phyloP scores from a whole-genome alignment of 148 eudicot genomes.

The Cornus florida region DNA sequence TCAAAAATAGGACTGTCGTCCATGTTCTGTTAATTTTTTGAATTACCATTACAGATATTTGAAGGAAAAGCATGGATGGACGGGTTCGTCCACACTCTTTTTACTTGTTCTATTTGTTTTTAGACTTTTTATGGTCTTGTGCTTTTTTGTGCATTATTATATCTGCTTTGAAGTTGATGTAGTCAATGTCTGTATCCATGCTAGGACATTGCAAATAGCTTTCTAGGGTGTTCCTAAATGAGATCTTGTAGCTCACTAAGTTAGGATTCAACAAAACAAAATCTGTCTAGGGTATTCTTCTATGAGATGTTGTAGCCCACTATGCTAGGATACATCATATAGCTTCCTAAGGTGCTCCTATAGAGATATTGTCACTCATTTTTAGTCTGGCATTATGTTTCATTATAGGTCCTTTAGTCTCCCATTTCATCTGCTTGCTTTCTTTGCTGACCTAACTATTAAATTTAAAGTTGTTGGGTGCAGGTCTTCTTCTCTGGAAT shows the following conservation, averaged over 20 bases:
- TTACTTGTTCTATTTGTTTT: neutral
- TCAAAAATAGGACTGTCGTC: too few relatives aligned
- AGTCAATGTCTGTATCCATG: neutral
- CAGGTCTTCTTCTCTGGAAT: conserved; percentile 89
- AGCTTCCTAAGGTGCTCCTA: neutral
- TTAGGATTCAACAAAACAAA: too few relatives aligned
- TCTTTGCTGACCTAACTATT: neutral
- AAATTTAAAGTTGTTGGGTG: neutral
- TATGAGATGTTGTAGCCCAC: too few relatives aligned
- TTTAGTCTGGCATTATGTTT: too few relatives aligned
- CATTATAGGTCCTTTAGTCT: neutral
- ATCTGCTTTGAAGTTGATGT: neutral
- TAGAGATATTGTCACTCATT: neutral
- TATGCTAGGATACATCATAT: neutral
- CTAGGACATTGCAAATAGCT: neutral
- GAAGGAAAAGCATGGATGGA: neutral
- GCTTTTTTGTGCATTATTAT: neutral
- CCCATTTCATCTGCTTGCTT: neutral
- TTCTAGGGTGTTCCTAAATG: neutral
- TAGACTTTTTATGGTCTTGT: neutral
- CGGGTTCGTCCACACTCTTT: neutral
- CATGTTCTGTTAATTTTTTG: too few relatives aligned
- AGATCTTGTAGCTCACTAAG: neutral
- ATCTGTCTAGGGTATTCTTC: too few relatives aligned
- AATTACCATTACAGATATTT: neutral